phyloP scores from a whole-genome alignment of 768 basidiomycete species.

The Rhodotorula diobovata region DNA sequence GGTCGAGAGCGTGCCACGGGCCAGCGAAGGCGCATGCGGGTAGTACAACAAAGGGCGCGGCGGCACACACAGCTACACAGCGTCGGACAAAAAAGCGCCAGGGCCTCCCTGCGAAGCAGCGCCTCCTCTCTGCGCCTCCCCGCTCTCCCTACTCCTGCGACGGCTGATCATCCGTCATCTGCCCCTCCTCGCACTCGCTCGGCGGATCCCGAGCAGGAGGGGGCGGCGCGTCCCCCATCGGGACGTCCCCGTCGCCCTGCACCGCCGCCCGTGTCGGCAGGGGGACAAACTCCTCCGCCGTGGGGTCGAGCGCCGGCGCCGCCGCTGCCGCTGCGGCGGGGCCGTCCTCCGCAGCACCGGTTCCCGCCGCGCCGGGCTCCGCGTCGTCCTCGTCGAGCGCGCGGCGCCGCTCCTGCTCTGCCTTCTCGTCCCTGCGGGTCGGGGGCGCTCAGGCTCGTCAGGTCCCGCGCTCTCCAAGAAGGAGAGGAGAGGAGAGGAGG shows the following conservation, averaged over 20 bases:
- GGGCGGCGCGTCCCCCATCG: not conserved
- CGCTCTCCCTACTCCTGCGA: not conserved
- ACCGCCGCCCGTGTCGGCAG: not conserved
- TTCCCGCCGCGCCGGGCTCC: not conserved
- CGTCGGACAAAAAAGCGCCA: too few relatives aligned
- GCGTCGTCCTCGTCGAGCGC: constrained; percentile 35
- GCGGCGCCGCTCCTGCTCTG: constrained; percentile 30
- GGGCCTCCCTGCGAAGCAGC: too few relatives aligned
- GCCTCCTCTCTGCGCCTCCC: not conserved
- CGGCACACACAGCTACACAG: too few relatives aligned
- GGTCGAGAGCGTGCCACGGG: too few relatives aligned
- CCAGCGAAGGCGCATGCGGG: too few relatives aligned
- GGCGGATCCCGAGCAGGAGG: too few relatives aligned
- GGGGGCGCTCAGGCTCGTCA: too few relatives aligned
- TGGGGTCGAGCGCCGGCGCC: not conserved
- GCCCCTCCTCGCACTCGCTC: constrained; percentile 2
- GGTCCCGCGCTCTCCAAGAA: not conserved
- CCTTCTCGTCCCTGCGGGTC: constrained; percentile 29
- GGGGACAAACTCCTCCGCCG: constrained; percentile 9
- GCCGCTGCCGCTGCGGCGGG: not conserved
- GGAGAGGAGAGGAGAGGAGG: not conserved
- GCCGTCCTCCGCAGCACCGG: not conserved
- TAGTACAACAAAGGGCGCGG: too few relatives aligned
- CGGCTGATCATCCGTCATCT: not conserved
- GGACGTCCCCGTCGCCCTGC: not conserved